These are phyloP conservation scores for Gaultheria prostrata DNA, from an alignment of 148 eudicot genomes.

Conservation along the genomic window DNA sequence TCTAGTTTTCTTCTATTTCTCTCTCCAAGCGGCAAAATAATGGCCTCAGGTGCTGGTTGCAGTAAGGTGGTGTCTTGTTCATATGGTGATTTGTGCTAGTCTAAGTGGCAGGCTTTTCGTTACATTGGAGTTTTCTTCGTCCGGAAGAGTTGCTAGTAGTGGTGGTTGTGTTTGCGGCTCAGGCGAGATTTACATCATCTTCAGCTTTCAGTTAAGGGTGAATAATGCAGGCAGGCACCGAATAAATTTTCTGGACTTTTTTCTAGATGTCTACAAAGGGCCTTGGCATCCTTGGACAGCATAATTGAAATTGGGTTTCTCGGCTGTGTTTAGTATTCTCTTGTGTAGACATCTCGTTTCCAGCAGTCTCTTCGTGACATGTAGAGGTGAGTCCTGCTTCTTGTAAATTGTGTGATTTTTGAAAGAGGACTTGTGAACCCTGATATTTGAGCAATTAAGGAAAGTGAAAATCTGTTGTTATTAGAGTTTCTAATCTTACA, in stretches of 20 bases:
- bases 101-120: conserved; percentile 5
- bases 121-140: conserved; percentile 12
- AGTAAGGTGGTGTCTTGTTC: conserved; percentile 14
- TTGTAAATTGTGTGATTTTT: conserved; percentile 48
- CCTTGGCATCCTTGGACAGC: conserved; percentile 7
- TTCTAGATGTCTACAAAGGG: background rate
- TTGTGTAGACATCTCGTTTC: background rate
- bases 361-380: conserved; percentile 5
- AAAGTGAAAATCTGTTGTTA: conserved; percentile 17
- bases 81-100: background rate
- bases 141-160: background rate
- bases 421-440: conserved; percentile 20
- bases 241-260: background rate
- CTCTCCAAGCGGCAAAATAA: conserved; percentile 27
- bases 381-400: conserved; percentile 34
- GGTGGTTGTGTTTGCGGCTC: conserved; percentile 9
- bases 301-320: background rate
- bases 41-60: background rate
- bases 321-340: conserved; percentile 10
- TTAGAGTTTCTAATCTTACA: background rate
- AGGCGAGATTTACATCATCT: conserved; percentile 8
- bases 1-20: conserved; percentile 22
- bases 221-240: conserved; percentile 12
- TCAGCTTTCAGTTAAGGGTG: conserved; percentile 5
- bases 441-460: conserved; percentile 1